phyloP scores from a whole-genome alignment of 2,329 filamentous ascomycete genomes.

The Aureobasidium vineae region DNA sequence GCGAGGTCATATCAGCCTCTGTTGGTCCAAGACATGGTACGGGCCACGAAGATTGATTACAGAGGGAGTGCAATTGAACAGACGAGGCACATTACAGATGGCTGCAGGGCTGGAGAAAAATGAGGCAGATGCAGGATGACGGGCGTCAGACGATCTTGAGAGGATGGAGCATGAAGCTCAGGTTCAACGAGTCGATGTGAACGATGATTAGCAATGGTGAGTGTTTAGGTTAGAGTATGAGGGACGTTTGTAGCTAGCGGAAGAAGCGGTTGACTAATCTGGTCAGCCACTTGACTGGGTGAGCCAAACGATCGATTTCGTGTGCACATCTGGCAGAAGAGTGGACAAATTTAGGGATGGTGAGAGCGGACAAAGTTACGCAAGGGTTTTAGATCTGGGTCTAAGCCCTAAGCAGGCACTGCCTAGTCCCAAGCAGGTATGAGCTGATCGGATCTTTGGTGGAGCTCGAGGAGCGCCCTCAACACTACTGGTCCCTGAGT shows the following conservation, averaged over 20 bases:
- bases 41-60: background rate
- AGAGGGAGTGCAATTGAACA: background rate
- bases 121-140: background rate
- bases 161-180: constrained; percentile 7
- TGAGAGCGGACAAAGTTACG: background rate
- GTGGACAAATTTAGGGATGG: background rate
- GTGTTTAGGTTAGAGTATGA: background rate
- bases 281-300: background rate
- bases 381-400: background rate
- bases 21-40: background rate
- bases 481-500: background rate
- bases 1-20: constrained; percentile 22
- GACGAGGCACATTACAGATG: background rate
- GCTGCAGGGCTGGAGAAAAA: background rate
- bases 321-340: background rate
- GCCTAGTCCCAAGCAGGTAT: background rate
- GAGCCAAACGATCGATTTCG: background rate
- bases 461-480: no score
- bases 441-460: background rate
- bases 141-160: background rate
- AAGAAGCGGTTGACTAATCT: background rate
- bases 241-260: background rate
- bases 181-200: background rate
- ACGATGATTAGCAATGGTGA: constrained; percentile 12
- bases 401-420: background rate